Conservation (phyloP, 2,329 filamentous ascomycete species). For the Simplicillium aogashimaense region DNA sequence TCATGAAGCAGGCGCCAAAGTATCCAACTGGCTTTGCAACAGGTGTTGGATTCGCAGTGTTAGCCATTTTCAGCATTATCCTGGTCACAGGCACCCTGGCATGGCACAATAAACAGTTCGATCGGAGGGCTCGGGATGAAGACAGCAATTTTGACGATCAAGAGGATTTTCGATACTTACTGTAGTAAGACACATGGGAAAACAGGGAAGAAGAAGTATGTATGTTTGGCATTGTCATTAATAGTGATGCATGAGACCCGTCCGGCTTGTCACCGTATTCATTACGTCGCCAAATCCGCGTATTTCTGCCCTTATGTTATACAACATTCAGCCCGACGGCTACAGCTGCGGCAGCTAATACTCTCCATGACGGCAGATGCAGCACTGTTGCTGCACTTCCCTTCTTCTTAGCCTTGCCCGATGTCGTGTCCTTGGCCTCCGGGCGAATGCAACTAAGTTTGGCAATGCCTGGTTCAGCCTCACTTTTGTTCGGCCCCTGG, state of each 20-base stretch:
- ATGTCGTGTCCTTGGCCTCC: conserved; percentile 5
- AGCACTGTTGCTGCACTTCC: conserved; percentile 4
- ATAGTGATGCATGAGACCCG: no score
- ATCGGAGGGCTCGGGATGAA: conserved; percentile 1
- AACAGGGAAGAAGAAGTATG: not conserved
- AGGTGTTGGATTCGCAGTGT: conserved; percentile 17
- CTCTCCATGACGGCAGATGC: not conserved
- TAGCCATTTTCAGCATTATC: conserved; percentile 1
- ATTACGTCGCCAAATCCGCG: no score
- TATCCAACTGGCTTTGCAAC: conserved; percentile 26
- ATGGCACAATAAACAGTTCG: conserved; percentile 6
- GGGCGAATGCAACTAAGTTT: conserved; percentile 3
- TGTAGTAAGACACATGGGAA: not conserved
- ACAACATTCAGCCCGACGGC: not conserved
- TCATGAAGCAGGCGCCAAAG: conserved; percentile 22
- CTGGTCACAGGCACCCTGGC: conserved; percentile 1
- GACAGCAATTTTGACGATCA: conserved; percentile 2
- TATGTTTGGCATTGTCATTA: no score
- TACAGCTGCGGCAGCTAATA: not conserved
- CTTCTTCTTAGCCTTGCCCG: conserved; percentile 6
- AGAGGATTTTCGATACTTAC: conserved; percentile 4
- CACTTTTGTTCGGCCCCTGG: conserved; percentile 3
- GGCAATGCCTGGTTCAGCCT: not conserved
- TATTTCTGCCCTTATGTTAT: no score
- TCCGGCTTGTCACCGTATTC: no score